Percentiles rank a stretch among this genome's conserved stretches.
phyloP scores from a whole-genome alignment of 2,329 filamentous ascomycete genomes.

The Epichloe baconii region DNA sequence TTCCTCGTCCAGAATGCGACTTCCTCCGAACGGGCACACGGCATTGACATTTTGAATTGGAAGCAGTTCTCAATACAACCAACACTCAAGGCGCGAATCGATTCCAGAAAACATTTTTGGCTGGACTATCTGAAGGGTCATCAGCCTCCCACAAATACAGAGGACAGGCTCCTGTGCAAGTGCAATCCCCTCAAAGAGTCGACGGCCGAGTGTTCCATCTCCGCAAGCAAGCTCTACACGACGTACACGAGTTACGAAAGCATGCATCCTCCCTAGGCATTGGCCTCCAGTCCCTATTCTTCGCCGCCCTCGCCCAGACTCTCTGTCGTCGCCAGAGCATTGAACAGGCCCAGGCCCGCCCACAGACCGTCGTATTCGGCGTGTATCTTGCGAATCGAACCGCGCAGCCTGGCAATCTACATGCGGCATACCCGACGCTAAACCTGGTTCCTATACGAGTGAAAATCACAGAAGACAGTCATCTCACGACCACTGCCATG shows the following conservation, averaged over 20 bases:
- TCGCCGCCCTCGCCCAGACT: conserved; percentile 53
- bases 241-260: conserved; percentile 18
- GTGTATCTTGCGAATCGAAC: conserved; percentile 74
- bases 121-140: conserved; percentile 21
- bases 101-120: conserved; percentile 27
- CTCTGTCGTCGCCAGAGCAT: conserved; percentile 23
- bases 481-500: conserved; percentile 37
- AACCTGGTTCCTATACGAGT: conserved; percentile 65
- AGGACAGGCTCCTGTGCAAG: neutral
- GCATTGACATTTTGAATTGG: conserved; percentile 15
- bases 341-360: neutral
- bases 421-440: conserved; percentile 52
- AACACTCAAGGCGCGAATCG: neutral
- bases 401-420: conserved; percentile 32
- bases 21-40: conserved; percentile 2
- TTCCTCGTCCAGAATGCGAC: neutral
- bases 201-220: conserved; percentile 23
- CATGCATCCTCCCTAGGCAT: conserved; percentile 40
- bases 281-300: conserved; percentile 60
- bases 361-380: conserved; percentile 46
- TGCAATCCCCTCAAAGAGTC: neutral
- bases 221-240: conserved; percentile 30
- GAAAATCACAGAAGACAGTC: conserved; percentile 13
- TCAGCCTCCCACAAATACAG: neutral
- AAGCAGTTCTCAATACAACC: conserved; percentile 10